Conservation (phyloP, 129 eudicot genomes). For the Ambrosia artemisiifolia region DNA sequence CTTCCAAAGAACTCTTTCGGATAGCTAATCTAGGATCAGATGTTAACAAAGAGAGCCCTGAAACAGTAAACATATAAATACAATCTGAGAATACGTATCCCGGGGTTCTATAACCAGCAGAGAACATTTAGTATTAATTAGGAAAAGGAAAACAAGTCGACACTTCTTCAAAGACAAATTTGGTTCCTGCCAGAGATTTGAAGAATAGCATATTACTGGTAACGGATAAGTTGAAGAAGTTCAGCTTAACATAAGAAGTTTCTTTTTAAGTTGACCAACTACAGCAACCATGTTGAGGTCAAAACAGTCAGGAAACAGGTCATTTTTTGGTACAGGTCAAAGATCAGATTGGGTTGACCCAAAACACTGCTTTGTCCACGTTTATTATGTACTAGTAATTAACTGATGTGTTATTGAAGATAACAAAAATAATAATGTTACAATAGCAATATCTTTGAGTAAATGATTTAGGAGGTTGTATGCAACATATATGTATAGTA, state of each 20-base stretch:
- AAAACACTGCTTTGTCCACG: not conserved
- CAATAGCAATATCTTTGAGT: not conserved
- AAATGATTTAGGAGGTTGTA: not conserved
- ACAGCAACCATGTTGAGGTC: conserved; percentile 1
- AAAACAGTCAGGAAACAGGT: not conserved
- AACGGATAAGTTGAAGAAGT: not conserved
- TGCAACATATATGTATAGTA: not conserved
- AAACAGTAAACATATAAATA: conserved; percentile 5
- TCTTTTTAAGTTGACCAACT: conserved; percentile 5
- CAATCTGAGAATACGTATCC: not conserved
- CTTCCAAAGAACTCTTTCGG: conserved; percentile 87
- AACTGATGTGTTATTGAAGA: not conserved
- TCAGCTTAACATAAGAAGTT: conserved; percentile 10
- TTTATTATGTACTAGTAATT: not conserved
- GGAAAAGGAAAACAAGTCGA: not conserved
- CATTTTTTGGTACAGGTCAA: not conserved
- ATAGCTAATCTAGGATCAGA: conserved; percentile 94
- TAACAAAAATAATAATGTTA: not conserved
- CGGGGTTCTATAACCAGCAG: not conserved
- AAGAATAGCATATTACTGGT: not conserved
- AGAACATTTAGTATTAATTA: not conserved
- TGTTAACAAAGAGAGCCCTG: conserved; percentile 83
- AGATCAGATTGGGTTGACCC: not conserved
- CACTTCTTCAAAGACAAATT: not conserved
- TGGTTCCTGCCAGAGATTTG: not conserved